Evolutionary conservation across 257 asterid species (phyloP), one percentile per base, ranked within the genome.

Genomic region (Rhazya stricta): DNA sequence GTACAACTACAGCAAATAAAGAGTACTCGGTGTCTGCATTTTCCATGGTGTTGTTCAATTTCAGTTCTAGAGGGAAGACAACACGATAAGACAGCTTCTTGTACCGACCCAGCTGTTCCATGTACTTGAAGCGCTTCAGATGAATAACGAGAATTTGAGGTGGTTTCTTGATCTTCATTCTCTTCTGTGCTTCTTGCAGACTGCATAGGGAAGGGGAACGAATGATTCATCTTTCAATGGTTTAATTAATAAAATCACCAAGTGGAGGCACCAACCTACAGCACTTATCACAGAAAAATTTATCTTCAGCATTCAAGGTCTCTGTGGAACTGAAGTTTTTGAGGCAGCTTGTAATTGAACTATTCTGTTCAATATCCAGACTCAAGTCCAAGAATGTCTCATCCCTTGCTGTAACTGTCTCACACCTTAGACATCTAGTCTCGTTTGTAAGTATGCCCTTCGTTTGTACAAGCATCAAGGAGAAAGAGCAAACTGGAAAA

Each of bases 261-360:
- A 72, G 46, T 0, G 45, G 39, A 65, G 67, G n/a, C 60, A 58
- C 81, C 76, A 74, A 89, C 97, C 97, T 90, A 91, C 93, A 86
- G 81, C 97, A 91, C 80, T 90, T 90, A 84, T 91, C 97, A 50
- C 97, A 91, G 71, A 91, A 91, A 71, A 92, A 92, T 81, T 92
- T 92, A 82, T 92, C 97, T 76, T 92, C 95, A 0, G 91, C 97
- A 83, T 88, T 90, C 78, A 92, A 80, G 68, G 97, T 93, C 83
- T 93, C 98, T 0, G 97, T 93, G 68, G 98, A 91, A 81, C 98
- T 89, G 79, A 93, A 93, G 75, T 93, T 93, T 85, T 89, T 89
- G 83, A 93, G 88, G 89, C 97, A 93, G 91, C 98, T 91, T n/a
- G 97, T 93, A 74, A 93, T 93, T 61, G 98, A 93, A 82, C 93